phyloP scores from a whole-genome alignment of 441 rosid species.

The Biscutella laevigata region DNA sequence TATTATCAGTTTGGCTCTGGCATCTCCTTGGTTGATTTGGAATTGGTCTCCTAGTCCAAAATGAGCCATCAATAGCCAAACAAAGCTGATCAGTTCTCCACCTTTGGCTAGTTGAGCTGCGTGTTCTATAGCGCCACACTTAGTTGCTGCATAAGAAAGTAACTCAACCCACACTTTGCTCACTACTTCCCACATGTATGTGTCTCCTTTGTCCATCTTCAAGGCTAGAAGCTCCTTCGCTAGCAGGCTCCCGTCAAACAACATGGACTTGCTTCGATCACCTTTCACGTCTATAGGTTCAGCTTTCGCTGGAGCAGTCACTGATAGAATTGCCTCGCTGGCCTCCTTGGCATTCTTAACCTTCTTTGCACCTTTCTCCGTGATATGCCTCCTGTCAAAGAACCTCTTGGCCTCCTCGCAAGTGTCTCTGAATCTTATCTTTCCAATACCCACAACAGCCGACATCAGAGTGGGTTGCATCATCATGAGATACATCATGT shows the following conservation, averaged over 20 bases:
- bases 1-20: slow-evolving; percentile 24
- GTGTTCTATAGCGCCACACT: slow-evolving; percentile 25
- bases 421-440: slow-evolving; percentile 45
- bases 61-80: slow-evolving; percentile 44
- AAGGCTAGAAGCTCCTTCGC: slow-evolving; percentile 43
- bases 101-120: slow-evolving; percentile 37
- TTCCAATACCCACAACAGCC: slow-evolving; percentile 47
- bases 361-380: background rate
- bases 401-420: slow-evolving; percentile 45
- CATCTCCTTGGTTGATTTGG: slow-evolving; percentile 33
- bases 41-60: slow-evolving; percentile 34
- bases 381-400: slow-evolving; percentile 25
- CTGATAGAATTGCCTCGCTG: slow-evolving; percentile 20
- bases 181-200: slow-evolving; percentile 26
- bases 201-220: too few relatives aligned
- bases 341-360: background rate
- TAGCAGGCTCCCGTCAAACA: slow-evolving; percentile 47
- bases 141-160: slow-evolving; percentile 31
- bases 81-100: slow-evolving; percentile 39
- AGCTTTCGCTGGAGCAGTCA: slow-evolving; percentile 28
- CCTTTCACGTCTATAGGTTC: slow-evolving; percentile 40
- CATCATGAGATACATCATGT: slow-evolving; percentile 50
- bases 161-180: slow-evolving; percentile 37
- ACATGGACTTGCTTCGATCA: slow-evolving; percentile 46
- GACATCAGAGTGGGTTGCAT: slow-evolving; percentile 48